Conservation (phyloP, 2,329 filamentous ascomycete species). For the Fusarium sterilihyphosum region DNA sequence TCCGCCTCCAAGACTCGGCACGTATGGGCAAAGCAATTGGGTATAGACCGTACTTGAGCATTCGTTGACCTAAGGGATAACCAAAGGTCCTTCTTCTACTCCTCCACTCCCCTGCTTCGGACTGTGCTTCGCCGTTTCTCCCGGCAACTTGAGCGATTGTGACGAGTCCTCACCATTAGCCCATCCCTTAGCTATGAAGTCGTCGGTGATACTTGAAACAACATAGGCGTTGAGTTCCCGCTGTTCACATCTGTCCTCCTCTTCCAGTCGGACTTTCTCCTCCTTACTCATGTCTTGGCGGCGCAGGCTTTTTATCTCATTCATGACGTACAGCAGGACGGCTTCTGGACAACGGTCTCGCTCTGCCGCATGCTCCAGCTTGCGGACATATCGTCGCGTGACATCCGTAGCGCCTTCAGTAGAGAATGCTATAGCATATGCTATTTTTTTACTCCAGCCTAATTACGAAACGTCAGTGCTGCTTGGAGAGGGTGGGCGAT, state of each 20-base stretch:
- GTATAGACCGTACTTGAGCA: neutral
- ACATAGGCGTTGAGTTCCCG: neutral
- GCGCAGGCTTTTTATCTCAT: neutral
- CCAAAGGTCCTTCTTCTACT: neutral
- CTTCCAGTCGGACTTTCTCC: neutral
- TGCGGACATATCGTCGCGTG: neutral
- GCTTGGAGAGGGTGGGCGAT: no score
- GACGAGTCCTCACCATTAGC: neutral
- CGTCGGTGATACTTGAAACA: neutral
- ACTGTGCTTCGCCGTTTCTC: neutral
- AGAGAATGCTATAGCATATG: neutral
- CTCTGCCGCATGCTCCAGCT: neutral
- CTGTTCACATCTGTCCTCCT: neutral
- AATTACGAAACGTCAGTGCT: neutral
- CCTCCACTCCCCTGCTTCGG: neutral
- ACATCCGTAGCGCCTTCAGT: neutral
- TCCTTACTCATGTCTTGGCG: neutral
- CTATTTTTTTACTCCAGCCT: fast-evolving
- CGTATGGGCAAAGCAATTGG: neutral
- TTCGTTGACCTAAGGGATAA: neutral
- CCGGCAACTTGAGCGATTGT: neutral
- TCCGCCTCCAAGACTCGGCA: neutral
- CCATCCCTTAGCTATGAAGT: neutral
- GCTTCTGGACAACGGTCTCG: neutral
- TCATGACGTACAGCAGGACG: neutral